These are phyloP conservation scores for Limonomyces culmigenus DNA, from an alignment of 1,284 basidiomycete species.

Conservation along the genomic window DNA sequence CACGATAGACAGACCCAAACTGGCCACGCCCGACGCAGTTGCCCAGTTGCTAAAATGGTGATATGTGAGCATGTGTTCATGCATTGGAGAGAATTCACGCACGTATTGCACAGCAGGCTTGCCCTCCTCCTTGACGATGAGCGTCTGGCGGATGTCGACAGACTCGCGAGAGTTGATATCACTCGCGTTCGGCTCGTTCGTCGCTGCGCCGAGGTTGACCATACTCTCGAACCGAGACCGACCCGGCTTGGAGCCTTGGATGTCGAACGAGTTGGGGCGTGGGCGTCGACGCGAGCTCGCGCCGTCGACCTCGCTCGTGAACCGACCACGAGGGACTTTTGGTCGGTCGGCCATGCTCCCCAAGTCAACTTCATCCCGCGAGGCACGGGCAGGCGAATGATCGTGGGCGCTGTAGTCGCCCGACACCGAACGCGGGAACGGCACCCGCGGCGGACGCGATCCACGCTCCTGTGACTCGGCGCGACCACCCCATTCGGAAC, in stretches of 20 bases:
- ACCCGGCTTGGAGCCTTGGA: constrained; percentile 30
- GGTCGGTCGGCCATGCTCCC: too few relatives aligned
- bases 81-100: too few relatives aligned
- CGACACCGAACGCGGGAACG: constrained; percentile 2
- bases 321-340: constrained; percentile 38
- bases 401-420: not conserved
- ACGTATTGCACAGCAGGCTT: constrained; percentile 73
- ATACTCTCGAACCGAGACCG: constrained; percentile 52
- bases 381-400: not conserved
- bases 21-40: constrained; percentile 94
- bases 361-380: too few relatives aligned
- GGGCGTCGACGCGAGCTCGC: constrained; percentile 27
- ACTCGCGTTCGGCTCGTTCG: constrained; percentile 39
- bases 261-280: constrained; percentile 54
- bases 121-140: constrained; percentile 72
- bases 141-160: constrained; percentile 49
- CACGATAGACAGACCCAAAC: constrained; percentile 90
- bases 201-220: constrained; percentile 38
- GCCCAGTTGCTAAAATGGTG: constrained; percentile 77
- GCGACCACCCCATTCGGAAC: not conserved
- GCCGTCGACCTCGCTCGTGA: constrained; percentile 55
- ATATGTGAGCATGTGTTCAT: too few relatives aligned
- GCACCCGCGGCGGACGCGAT: constrained; percentile 1
- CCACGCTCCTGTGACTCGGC: too few relatives aligned
- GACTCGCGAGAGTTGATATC: constrained; percentile 45